phyloP scores from a whole-genome alignment of 305 asterid genomes.

The Monarda citriodora region DNA sequence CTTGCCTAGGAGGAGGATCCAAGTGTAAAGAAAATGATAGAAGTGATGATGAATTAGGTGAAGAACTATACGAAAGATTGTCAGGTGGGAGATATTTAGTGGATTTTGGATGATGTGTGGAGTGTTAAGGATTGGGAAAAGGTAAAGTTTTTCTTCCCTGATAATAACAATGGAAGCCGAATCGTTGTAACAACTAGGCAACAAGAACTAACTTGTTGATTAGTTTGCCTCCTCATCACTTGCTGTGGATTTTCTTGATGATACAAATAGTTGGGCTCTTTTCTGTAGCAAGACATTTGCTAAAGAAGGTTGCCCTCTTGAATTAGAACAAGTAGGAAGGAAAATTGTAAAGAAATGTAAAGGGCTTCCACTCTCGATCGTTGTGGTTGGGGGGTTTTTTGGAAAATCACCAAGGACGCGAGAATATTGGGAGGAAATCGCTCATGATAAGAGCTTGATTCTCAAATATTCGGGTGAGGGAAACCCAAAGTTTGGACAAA shows the following conservation, averaged over 20 bases:
- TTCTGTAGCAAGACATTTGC: background rate
- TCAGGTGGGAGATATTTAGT: background rate
- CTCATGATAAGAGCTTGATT: background rate
- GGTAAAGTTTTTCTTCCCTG: background rate
- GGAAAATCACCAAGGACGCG: background rate
- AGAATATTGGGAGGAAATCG: slow-evolving; percentile 18
- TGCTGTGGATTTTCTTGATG: slow-evolving; percentile 1
- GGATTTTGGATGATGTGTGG: background rate
- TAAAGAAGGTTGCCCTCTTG: background rate
- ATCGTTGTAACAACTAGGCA: slow-evolving; percentile 4
- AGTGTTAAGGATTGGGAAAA: background rate
- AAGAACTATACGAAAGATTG: background rate
- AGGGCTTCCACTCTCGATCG: background rate
- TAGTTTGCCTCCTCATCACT: background rate
- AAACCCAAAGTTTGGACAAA: background rate
- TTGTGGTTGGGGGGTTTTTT: slow-evolving; percentile 20
- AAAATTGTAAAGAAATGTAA: slow-evolving; percentile 9
- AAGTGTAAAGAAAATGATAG: background rate
- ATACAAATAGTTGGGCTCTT: background rate
- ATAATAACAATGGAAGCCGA: background rate
- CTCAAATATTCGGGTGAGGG: background rate
- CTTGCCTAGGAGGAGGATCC: background rate
- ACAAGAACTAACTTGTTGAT: background rate
- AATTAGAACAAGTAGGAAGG: background rate
- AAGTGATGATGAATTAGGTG: background rate